phyloP scores from a whole-genome alignment of 2,329 filamentous ascomycete genomes.

The Colletotrichum graminicola region DNA sequence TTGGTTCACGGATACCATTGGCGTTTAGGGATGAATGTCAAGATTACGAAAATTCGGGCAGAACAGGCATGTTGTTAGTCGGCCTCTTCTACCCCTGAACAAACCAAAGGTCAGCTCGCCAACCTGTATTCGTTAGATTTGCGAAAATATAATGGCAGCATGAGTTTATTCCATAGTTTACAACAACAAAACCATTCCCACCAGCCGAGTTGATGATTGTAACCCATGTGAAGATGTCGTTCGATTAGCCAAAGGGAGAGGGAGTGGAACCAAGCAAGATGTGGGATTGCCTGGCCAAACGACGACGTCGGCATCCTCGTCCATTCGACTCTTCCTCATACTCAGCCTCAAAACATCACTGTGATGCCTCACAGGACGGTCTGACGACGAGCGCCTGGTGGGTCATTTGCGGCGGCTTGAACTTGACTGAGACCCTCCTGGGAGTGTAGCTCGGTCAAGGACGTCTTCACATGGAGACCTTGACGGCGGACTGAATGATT shows the following conservation, averaged over 20 bases:
- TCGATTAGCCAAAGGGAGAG: background rate
- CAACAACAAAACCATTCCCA: background rate
- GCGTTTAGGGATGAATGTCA: constrained; percentile 49
- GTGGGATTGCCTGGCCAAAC: no score
- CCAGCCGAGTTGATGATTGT: background rate
- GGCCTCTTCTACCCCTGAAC: constrained; percentile 31
- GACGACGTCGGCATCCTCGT: no score
- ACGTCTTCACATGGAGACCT: no score
- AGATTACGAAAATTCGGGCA: constrained; percentile 36
- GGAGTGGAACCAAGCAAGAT: no score
- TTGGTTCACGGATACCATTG: constrained; percentile 46
- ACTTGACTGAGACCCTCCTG: no score
- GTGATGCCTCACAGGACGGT: no score
- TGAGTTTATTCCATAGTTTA: constrained; percentile 12
- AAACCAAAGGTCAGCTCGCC: constrained; percentile 30
- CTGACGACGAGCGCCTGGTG: no score
- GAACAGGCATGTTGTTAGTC: constrained; percentile 26
- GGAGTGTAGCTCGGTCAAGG: no score
- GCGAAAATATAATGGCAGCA: constrained; percentile 30
- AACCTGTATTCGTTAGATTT: constrained; percentile 23
- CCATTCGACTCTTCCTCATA: no score
- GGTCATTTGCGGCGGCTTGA: no score
- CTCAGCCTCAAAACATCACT: no score
- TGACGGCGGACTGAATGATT: no score
- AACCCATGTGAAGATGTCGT: background rate